Conservation (phyloP, 2,329 filamentous ascomycete species). For the Pseudogymnoascus destructans region DNA sequence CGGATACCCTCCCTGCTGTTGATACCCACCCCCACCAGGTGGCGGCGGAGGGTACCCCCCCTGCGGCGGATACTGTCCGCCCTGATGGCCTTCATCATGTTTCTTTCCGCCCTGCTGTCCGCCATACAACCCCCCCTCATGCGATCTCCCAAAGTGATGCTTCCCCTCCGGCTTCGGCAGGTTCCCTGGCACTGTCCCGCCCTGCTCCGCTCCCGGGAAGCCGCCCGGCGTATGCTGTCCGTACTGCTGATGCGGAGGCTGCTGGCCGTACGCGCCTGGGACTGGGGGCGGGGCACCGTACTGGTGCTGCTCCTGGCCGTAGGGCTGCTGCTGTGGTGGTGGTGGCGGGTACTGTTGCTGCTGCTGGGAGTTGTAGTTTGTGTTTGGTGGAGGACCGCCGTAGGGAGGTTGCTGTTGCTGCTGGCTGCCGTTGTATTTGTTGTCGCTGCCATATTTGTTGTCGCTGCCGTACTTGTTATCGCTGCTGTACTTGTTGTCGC, state of each 20-base stretch:
- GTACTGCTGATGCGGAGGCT: not conserved
- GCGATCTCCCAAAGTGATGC: not conserved
- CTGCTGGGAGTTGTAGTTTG: conserved; percentile 10
- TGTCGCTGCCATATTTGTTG: conserved; percentile 2
- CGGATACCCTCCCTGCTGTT: not conserved
- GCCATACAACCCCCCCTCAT: not conserved
- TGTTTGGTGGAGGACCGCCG: conserved; percentile 12
- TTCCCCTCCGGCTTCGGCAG: not conserved
- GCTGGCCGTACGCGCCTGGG: not conserved
- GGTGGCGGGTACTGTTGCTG: conserved; percentile 12
- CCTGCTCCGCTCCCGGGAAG: not conserved
- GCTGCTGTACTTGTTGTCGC: not conserved
- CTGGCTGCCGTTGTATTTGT: conserved; percentile 1
- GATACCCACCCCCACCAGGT: not conserved
- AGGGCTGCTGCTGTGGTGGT: not conserved
- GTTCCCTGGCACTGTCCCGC: not conserved
- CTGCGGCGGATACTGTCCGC: not conserved
- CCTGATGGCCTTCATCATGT: not conserved
- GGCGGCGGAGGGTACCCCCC: not conserved
- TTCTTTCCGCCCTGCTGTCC: not conserved
- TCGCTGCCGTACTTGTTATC: not conserved
- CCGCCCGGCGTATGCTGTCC: not conserved
- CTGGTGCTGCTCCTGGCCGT: conserved; percentile 10
- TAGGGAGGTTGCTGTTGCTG: conserved; percentile 17
- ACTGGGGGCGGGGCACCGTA: conserved; percentile 2